Conservation (phyloP, 495 filamentous ascomycete genomes). For the Darksidea phi region DNA sequence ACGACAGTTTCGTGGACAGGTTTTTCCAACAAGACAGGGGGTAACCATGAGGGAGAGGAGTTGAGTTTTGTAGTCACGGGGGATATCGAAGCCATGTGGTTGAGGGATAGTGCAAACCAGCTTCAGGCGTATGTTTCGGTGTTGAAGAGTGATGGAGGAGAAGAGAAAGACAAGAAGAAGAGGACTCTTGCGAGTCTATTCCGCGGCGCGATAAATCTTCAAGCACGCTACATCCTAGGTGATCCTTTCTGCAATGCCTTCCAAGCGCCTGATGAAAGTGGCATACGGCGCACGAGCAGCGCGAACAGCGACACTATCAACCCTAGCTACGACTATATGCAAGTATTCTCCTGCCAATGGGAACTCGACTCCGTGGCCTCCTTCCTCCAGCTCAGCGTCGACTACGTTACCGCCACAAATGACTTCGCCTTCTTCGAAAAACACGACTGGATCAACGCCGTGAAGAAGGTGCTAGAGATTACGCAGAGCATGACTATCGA, state of each 20-base stretch:
- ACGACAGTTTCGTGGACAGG: slow-evolving; percentile 66
- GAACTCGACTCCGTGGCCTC: slow-evolving; percentile 66
- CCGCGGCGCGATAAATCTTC: slow-evolving; percentile 65
- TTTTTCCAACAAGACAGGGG: slow-evolving; percentile 43
- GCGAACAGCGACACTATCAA: slow-evolving; percentile 49
- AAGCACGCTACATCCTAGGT: slow-evolving; percentile 59
- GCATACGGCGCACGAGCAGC: slow-evolving; percentile 51
- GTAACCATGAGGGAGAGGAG: slow-evolving; percentile 44
- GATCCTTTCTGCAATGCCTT: slow-evolving; percentile 66
- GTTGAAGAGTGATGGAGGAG: slow-evolving; percentile 40
- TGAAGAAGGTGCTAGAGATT: slow-evolving; percentile 54
- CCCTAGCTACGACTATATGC: slow-evolving; percentile 51
- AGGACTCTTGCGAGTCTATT: slow-evolving; percentile 56
- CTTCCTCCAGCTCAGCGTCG: slow-evolving; percentile 59
- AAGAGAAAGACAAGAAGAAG: slow-evolving; percentile 45
- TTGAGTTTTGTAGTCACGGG: slow-evolving; percentile 63
- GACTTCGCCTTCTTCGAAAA: slow-evolving; percentile 59
- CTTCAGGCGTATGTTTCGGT: slow-evolving; percentile 61
- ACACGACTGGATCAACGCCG: slow-evolving; percentile 58
- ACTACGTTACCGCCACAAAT: slow-evolving; percentile 55
- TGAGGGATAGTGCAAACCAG: slow-evolving; percentile 67
- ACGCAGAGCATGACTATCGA: slow-evolving; percentile 57
- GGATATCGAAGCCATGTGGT: slow-evolving; percentile 70
- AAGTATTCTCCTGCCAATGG: slow-evolving; percentile 65
- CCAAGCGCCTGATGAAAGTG: slow-evolving; percentile 58